These are phyloP conservation scores for Aspergillus kassunensis DNA, from an alignment of 495 filamentous ascomycete species.

Conservation along the genomic window DNA sequence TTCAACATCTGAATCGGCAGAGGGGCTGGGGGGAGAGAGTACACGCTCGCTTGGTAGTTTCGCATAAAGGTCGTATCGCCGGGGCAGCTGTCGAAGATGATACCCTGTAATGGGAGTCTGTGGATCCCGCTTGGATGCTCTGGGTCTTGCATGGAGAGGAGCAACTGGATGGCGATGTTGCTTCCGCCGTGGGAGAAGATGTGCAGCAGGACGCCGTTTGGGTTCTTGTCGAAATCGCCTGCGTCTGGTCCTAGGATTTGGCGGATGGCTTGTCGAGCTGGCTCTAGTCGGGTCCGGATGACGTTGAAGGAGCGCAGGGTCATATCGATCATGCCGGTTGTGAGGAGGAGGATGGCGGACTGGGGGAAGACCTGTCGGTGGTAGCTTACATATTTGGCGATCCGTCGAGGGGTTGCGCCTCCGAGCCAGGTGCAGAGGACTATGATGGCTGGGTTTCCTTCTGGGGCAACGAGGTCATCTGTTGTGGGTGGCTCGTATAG, in stretches of 20 bases:
- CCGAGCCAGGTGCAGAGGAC: constrained; percentile 30
- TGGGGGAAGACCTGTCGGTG: constrained; percentile 20
- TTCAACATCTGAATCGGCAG: constrained; percentile 14
- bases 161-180: constrained; percentile 24
- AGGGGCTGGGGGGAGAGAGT: constrained; percentile 14
- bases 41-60: constrained; percentile 20
- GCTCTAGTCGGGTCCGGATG: constrained; percentile 19
- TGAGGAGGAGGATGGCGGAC: constrained; percentile 27
- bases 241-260: constrained; percentile 11
- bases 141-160: constrained; percentile 21
- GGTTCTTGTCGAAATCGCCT: constrained; percentile 1
- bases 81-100: constrained; percentile 31
- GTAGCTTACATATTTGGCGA: constrained; percentile 25
- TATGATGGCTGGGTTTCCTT: constrained; percentile 17
- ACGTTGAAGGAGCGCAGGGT: constrained; percentile 17
- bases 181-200: constrained; percentile 30
- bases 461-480: not conserved
- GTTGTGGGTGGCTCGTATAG: constrained; percentile 17
- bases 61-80: constrained; percentile 25
- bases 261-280: constrained; percentile 20
- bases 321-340: constrained; percentile 17
- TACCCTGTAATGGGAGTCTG: constrained; percentile 13
- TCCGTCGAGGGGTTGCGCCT: constrained; percentile 25
- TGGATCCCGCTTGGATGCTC: constrained; percentile 11
- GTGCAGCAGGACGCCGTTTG: constrained; percentile 25